Evolutionary conservation across 1,284 basidiomycete genomes (phyloP).

Genomic region (Pyrrhoderma lamaoense): DNA sequence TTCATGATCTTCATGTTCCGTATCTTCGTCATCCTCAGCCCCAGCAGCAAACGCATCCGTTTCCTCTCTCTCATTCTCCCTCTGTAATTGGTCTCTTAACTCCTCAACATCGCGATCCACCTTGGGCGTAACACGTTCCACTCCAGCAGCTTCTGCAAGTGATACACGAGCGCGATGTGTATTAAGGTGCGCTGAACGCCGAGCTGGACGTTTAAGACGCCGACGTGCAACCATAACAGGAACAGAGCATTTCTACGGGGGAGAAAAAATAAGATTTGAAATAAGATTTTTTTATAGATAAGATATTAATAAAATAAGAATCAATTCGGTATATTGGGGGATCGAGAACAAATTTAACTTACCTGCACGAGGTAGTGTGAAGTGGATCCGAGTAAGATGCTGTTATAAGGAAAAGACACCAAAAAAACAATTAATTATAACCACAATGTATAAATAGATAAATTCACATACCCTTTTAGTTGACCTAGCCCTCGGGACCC

Average conservation of each 20-base stretch:
- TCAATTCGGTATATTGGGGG: constrained; percentile 1
- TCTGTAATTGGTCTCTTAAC: constrained; percentile 61
- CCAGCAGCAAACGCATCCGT: constrained; percentile 22
- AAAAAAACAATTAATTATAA: background rate
- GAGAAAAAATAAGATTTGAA: background rate
- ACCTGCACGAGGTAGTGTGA: constrained; percentile 94
- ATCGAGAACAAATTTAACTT: constrained; percentile 16
- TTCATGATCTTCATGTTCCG: constrained; percentile 15
- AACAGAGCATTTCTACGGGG: constrained; percentile 68
- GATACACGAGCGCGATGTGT: constrained; percentile 66
- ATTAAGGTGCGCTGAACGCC: constrained; percentile 55
- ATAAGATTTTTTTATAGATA: no score
- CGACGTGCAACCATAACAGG: constrained; percentile 90
- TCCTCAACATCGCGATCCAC: constrained; percentile 67
- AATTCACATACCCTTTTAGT: constrained; percentile 65
- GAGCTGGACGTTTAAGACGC: constrained; percentile 67
- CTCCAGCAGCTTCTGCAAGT: constrained; percentile 74
- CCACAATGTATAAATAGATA: background rate
- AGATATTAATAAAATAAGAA: constrained; percentile 1
- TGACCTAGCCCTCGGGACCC: constrained; percentile 88
- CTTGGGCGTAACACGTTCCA: constrained; percentile 71
- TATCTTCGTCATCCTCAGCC: constrained; percentile 22
- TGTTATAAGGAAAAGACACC: constrained; percentile 26
- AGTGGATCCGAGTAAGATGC: constrained; percentile 93
- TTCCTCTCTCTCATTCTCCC: constrained; percentile 46